Evolutionary conservation across 1,139 yeast genomes (phyloP), one percentile per base, ranked within the genome.

Genomic region (Lodderomyces metapsilosis): DNA sequence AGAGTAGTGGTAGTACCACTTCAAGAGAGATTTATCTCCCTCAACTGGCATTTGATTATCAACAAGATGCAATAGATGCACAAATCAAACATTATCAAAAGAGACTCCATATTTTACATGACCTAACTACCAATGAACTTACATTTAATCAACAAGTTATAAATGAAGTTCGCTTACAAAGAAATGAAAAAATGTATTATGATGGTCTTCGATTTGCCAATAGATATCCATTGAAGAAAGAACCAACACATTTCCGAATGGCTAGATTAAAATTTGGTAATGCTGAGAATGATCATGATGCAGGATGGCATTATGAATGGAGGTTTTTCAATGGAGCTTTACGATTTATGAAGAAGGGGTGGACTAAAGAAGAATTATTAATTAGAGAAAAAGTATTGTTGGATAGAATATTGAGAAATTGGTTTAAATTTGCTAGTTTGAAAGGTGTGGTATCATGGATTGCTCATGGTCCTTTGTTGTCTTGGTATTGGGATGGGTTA

Each of bases 401-500:
- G 40, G 80, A 77, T 46, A 59, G 79, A 43, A 57, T 77, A 52
- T 52, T 75, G 30, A 64, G 79, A 40, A 59, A 73, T 1, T 71
- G 80, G 72, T 61, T 74, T 33, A 68, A 74, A 34, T 74, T 75
- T 51, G 60, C 66, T 13, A 57, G 55, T 45, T 61, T 58, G 43
- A 62, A 60, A 42, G 70, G 68, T 0, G 50, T 65, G 4, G 48
- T 64, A 7, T 60, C 73, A 9, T 69, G 75, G 63, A 58, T 72
- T 12, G 75, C 76, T 9, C 78, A 73, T 50, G 78, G 78, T 5
- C 62, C 76, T 0, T 57, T 76, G 35, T 58, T 76, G 34, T 59
- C 72, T 35, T 66, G 71, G 71, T 62, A 64, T 48, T 65, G 71
- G 70, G 59, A 66, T 50, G 71, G 71, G 2, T 50, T 64, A 42